phyloP scores from a whole-genome alignment of 2,329 filamentous ascomycete genomes.

The Fusarium illudens region DNA sequence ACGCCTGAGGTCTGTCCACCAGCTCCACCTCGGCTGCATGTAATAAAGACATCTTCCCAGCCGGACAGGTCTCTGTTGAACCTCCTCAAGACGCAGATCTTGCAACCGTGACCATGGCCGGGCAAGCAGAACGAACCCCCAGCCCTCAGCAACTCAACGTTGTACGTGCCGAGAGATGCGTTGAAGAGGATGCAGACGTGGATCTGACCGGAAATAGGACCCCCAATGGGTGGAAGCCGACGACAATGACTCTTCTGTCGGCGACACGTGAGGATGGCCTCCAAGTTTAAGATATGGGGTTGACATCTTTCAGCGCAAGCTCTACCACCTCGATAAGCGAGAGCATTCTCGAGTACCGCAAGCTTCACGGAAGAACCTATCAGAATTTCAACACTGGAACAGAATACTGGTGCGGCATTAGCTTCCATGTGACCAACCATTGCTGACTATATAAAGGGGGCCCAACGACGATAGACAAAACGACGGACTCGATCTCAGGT shows the following conservation, averaged over 20 bases:
- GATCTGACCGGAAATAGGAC: background rate
- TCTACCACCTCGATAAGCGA: constrained; percentile 14
- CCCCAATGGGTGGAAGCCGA: background rate
- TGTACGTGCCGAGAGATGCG: background rate
- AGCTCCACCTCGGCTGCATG: background rate
- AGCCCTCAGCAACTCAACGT: background rate
- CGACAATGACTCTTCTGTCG: constrained; percentile 1
- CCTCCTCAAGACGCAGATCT: background rate
- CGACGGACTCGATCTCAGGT: constrained; percentile 39
- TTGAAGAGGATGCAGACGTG: background rate
- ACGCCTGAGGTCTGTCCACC: background rate
- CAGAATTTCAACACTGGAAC: constrained; percentile 12
- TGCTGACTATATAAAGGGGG: constrained; percentile 12
- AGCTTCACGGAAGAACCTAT: constrained; percentile 20
- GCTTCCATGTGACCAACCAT: background rate
- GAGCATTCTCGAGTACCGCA: constrained; percentile 22
- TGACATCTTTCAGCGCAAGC: background rate
- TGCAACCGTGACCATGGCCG: background rate
- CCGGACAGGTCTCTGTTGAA: background rate
- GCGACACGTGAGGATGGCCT: background rate
- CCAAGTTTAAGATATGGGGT: background rate
- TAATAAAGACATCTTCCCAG: background rate
- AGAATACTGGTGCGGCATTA: constrained; percentile 28
- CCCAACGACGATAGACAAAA: constrained; percentile 42
- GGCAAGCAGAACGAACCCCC: background rate